phyloP scores from a whole-genome alignment of 306 rosid species.

The Abrus precatorius region DNA sequence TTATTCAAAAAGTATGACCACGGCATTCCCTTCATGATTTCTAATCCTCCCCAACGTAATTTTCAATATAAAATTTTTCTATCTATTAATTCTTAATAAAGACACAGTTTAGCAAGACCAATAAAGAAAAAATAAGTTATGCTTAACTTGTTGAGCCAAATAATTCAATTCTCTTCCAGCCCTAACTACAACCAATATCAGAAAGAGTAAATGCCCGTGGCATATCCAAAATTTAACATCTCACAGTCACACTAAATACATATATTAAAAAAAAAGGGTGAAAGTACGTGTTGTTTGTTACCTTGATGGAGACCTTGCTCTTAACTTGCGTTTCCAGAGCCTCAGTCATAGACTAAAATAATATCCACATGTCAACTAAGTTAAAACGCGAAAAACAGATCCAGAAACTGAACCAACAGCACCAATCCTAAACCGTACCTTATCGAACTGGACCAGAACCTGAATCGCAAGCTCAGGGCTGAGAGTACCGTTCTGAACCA shows the following conservation, averaged over 20 bases:
- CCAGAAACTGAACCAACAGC: neutral
- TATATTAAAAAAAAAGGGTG: neutral
- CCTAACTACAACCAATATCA: constrained; percentile 24
- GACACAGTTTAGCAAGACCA: no score
- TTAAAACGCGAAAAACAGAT: constrained; percentile 19
- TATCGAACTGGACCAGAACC: constrained; percentile 95
- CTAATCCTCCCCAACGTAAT: no score
- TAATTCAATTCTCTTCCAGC: neutral
- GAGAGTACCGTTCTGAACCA: constrained; percentile 89
- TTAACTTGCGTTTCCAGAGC: constrained; percentile 91
- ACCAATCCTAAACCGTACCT: constrained; percentile 56
- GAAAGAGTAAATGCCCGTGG: neutral
- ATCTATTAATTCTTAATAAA: no score
- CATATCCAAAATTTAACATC: neutral
- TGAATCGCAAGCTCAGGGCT: constrained; percentile 95
- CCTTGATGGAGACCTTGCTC: constrained; percentile 90
- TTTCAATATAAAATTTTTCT: no score
- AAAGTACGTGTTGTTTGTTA: constrained; percentile 21
- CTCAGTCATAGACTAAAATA: constrained; percentile 85
- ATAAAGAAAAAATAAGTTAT: neutral
- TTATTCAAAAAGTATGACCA: no score
- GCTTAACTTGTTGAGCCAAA: neutral
- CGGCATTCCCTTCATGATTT: no score
- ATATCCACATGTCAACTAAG: constrained; percentile 17
- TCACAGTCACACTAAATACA: neutral